Evolutionary conservation across 2,329 filamentous ascomycete species (phyloP), one percentile per base, ranked within the genome.

Genomic region (Rutstroemia sp.): DNA sequence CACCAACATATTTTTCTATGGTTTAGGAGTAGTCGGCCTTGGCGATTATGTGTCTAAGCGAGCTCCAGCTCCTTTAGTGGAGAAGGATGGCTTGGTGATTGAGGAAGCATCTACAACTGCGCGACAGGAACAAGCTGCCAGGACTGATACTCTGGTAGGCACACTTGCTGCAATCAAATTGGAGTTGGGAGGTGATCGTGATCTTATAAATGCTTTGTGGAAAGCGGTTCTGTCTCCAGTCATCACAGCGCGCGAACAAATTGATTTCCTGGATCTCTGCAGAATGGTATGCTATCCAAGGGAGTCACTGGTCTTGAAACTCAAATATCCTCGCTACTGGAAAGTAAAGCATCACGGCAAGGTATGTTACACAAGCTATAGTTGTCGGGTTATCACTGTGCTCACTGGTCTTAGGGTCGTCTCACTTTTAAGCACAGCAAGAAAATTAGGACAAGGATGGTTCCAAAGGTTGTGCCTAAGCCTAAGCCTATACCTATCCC

Each of bases 1-100:
- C 14, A 83, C 84, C 62, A 78, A 82, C 60, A 73, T 78, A 7
- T 77, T 87, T 59, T 79, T 77, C 45, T 73, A 75, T 21, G 84
- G 83, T 4, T 71, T 88, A 42, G 84, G 82, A 4, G 76, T 78
- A 23, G 78, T 87, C 57, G 84, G 84, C 2, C 80, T 86, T 65
- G 84, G 83, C 38, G 82, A 87, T 61, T 74, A 78, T 57, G 66
- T 64, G 47, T 46, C 48, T 17, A 34, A 68, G 50, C 65, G 70
- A 49, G 54, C 51, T 44, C n/a, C 52, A 19, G 55, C 54, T 10
- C 39, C 56, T 54, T 54, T 21, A 46, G 30, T 56, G 2, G 58
- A 60, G 2, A 48, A 48, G n/a, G 62, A 63, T 55, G 47, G 61
- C 38, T 36, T 81, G 40, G 75, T 79, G 42, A 72, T 81, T 49